phyloP scores from a whole-genome alignment of 768 basidiomycete genomes.

The Tulasnella sp. region DNA sequence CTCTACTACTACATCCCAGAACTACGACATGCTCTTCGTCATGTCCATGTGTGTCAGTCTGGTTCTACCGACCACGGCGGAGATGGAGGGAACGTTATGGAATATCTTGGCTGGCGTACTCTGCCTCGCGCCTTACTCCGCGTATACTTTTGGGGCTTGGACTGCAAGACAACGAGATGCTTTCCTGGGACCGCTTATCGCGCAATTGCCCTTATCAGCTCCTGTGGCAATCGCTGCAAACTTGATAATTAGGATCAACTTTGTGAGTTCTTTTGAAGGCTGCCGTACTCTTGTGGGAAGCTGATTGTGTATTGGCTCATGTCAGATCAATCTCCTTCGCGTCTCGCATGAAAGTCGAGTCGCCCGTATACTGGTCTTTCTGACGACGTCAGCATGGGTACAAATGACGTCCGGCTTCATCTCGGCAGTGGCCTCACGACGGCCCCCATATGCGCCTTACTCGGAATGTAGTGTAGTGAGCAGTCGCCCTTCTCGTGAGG shows the following conservation, averaged over 20 bases:
- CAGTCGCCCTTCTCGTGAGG: too few species aligned
- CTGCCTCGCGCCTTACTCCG: slow-evolving; percentile 45
- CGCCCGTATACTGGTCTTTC: neutral
- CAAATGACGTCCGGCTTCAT: neutral
- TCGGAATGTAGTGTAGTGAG: neutral
- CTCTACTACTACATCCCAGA: slow-evolving; percentile 39
- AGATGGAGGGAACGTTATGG: slow-evolving; percentile 28
- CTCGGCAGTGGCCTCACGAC: neutral
- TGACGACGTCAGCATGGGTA: slow-evolving; percentile 8
- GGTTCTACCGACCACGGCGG: slow-evolving; percentile 26
- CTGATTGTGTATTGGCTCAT: neutral
- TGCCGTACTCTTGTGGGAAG: neutral
- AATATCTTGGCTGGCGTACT: slow-evolving; percentile 34
- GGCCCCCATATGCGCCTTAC: neutral
- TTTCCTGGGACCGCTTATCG: slow-evolving; percentile 44
- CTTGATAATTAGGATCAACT: slow-evolving; percentile 33
- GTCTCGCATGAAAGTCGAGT: neutral
- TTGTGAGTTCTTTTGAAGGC: slow-evolving; percentile 33
- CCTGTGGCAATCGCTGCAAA: slow-evolving; percentile 42
- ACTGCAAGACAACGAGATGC: slow-evolving; percentile 45
- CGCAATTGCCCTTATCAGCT: slow-evolving; percentile 45
- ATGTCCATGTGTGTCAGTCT: slow-evolving; percentile 29
- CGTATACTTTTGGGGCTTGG: slow-evolving; percentile 53
- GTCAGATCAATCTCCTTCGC: neutral
- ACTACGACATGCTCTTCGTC: slow-evolving; percentile 35